A percentile compares a stretch with the other conserved stretches of the same genome.
Evolutionary conservation across 768 basidiomycete species (phyloP).

Genomic region (Leucosporidium yakuticum): DNA sequence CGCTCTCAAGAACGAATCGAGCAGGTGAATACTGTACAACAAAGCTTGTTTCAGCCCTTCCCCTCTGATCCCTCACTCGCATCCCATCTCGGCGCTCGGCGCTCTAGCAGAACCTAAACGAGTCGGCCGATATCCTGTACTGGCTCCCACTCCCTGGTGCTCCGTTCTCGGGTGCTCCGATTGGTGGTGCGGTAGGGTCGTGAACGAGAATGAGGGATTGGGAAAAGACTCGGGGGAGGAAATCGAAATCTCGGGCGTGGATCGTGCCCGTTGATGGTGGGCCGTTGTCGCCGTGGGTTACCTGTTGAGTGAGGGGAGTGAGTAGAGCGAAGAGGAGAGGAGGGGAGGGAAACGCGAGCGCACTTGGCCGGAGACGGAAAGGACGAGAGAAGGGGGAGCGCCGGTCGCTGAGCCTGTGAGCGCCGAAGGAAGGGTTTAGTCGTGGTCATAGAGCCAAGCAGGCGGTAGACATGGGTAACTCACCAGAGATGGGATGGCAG

Average conservation of each 20-base stretch:
- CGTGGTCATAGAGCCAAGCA: not conserved
- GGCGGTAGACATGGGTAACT: not conserved
- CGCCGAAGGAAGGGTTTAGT: not conserved
- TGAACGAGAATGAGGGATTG: constrained; percentile 30
- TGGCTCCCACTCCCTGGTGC: constrained; percentile 7
- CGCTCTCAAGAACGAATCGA: no score
- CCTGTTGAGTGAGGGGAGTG: not conserved
- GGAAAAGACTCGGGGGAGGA: constrained; percentile 31
- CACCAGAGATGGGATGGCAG: constrained; percentile 32
- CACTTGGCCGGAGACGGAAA: constrained; percentile 31
- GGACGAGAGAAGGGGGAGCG: constrained; percentile 22
- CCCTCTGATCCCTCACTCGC: no score
- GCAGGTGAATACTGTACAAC: no score
- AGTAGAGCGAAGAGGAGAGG: not conserved
- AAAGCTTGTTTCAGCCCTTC: no score
- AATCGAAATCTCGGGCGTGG: constrained; percentile 19
- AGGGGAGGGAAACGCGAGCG: not conserved
- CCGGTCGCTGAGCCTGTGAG: constrained; percentile 18
- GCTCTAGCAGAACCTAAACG: constrained; percentile 26
- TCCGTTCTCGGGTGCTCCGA: not conserved
- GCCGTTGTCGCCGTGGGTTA: constrained; percentile 26
- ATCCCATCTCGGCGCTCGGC: no score
- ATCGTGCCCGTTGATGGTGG: constrained; percentile 18
- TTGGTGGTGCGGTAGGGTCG: not conserved
- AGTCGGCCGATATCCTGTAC: constrained; percentile 24